Evolutionary conservation across 2,329 filamentous ascomycete species (phyloP).

Genomic region (Alternaria viburni): DNA sequence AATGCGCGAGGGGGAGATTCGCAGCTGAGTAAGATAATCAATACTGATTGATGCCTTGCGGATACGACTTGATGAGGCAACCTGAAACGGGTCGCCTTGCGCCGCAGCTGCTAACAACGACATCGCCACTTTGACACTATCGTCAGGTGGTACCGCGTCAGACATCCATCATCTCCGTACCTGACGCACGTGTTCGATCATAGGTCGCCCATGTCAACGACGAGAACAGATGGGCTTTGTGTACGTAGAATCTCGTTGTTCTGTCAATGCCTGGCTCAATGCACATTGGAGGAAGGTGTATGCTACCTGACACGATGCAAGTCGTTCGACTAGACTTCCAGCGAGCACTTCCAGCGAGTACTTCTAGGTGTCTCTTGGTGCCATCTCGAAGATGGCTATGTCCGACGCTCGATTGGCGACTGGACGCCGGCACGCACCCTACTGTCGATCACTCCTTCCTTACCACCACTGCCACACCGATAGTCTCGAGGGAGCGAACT

Average conservation of each 20-base stretch:
- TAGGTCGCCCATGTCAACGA: background rate
- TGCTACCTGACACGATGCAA: background rate
- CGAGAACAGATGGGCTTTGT: background rate
- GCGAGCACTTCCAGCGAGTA: background rate
- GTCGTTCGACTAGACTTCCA: background rate
- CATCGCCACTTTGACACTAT: constrained; percentile 10
- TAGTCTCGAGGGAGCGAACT: background rate
- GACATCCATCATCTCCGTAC: background rate
- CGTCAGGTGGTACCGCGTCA: background rate
- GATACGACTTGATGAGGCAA: constrained; percentile 8
- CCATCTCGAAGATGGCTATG: background rate
- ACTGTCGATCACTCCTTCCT: background rate
- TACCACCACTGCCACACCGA: background rate
- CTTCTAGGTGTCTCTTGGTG: background rate
- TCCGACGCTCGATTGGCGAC: background rate
- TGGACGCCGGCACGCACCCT: background rate
- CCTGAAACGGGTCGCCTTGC: constrained; percentile 13
- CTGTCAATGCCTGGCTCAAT: background rate
- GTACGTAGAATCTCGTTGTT: background rate
- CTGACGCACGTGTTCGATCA: background rate
- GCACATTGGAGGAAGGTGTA: background rate
- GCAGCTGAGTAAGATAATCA: constrained; percentile 6
- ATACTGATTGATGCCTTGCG: constrained; percentile 21
- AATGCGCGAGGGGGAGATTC: background rate
- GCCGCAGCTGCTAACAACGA: constrained; percentile 5